A percentile compares a stretch with the other conserved stretches of the same genome.
Conservation (phyloP, 805 yeast species). For the Ascoidea asiatica region DNA sequence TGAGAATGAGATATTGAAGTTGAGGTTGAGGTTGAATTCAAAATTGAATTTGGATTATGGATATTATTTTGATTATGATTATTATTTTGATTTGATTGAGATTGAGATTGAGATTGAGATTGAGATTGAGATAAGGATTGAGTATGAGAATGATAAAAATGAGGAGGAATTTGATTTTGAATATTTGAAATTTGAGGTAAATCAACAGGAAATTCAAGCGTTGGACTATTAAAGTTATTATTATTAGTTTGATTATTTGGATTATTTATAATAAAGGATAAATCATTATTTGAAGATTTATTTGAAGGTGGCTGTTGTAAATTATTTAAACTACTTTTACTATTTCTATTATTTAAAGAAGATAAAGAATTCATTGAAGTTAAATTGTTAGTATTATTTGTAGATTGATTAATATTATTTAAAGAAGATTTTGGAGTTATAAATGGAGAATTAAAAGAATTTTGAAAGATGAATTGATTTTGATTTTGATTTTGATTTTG, state of each 20-base stretch:
- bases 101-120: neutral
- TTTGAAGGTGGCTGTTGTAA: neutral
- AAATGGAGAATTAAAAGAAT: neutral
- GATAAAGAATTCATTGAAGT: neutral
- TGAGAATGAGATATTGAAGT: neutral
- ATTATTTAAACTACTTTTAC: neutral
- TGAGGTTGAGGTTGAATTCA: neutral
- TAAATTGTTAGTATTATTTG: neutral
- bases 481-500: too few species aligned
- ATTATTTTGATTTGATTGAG: neutral
- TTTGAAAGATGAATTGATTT: too few species aligned
- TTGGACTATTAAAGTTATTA: too few species aligned
- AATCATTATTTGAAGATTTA: neutral
- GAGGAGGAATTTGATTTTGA: neutral
- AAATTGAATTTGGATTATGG: too few species aligned
- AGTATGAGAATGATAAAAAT: neutral
- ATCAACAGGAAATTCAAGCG: too few species aligned
- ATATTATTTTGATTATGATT: too few species aligned
- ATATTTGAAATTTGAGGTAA: neutral
- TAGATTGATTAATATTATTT: neutral
- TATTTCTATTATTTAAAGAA: neutral
- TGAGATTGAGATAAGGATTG: neutral
- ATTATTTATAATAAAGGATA: too few species aligned
- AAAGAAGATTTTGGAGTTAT: neutral
- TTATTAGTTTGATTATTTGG: neutral